These are phyloP conservation scores for Solanum stenotomum DNA, from an alignment of 257 asterid species.

Conservation along the genomic window DNA sequence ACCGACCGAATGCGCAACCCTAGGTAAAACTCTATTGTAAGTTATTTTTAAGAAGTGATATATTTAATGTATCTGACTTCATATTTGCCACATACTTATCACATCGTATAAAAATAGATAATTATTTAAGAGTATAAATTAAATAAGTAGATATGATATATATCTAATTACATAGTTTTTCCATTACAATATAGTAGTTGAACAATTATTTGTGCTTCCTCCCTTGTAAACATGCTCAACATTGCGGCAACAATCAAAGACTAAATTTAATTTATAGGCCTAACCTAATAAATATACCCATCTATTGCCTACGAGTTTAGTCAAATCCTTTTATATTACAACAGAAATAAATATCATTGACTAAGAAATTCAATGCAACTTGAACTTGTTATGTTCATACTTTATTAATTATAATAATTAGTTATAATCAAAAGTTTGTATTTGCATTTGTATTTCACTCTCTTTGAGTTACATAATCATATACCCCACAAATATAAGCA, in stretches of 20 bases:
- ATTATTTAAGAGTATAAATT: no score
- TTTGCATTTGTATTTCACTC: neutral
- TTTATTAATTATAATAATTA: neutral
- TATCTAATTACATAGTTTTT: neutral
- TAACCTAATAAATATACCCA: neutral
- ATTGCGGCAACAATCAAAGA: neutral
- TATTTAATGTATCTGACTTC: neutral
- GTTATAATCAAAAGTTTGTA: neutral
- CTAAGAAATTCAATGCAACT: neutral
- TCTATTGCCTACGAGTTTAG: neutral
- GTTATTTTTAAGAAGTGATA: neutral
- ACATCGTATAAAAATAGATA: no score
- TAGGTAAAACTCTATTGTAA: no score
- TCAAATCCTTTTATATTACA: neutral
- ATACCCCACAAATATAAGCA: neutral
- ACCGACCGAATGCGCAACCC: no score
- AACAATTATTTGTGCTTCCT: neutral
- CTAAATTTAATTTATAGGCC: no score
- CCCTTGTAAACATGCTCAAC: neutral
- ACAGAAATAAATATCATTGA: neutral
- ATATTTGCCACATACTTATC: neutral
- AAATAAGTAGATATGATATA: neutral
- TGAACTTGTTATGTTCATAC: neutral
- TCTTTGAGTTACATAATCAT: neutral
- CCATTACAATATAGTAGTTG: neutral